phyloP scores from a whole-genome alignment of 2,329 filamentous ascomycete species.

The Delphinella strobiligena region DNA sequence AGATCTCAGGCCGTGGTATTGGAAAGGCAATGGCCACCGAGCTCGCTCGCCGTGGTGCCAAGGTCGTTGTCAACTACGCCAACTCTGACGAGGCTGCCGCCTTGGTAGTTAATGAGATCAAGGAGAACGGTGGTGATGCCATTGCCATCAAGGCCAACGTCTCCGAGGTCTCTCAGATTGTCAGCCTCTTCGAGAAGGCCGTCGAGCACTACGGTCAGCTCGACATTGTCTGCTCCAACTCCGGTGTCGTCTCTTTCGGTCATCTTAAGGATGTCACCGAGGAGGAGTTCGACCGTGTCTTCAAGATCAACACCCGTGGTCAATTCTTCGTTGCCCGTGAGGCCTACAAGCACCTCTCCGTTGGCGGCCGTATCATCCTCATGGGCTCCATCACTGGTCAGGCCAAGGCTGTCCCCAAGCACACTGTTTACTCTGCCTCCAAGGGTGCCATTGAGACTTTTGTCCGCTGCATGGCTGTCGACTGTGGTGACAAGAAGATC shows the following conservation, averaged over 20 bases:
- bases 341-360: constrained; percentile 41
- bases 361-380: constrained; percentile 41
- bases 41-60: constrained; percentile 52
- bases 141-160: constrained; percentile 58
- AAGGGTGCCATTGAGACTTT: constrained; percentile 45
- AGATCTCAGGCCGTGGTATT: constrained; percentile 46
- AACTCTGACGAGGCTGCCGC: constrained; percentile 53
- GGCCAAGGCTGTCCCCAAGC: constrained; percentile 43
- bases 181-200: constrained; percentile 50
- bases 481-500: constrained; percentile 42
- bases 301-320: constrained; percentile 49
- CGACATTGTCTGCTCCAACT: constrained; percentile 60
- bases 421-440: constrained; percentile 41
- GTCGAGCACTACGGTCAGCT: constrained; percentile 53
- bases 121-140: constrained; percentile 50
- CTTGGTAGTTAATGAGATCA: constrained; percentile 53
- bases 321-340: constrained; percentile 52
- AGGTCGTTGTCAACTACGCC: constrained; percentile 56
- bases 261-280: constrained; percentile 42
- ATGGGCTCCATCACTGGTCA: constrained; percentile 47
- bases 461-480: constrained; percentile 42
- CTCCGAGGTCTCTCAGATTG: constrained; percentile 50
- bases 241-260: constrained; percentile 43
- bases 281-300: constrained; percentile 47
- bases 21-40: constrained; percentile 55